Conservation (phyloP, 2,329 filamentous ascomycete species). For the Cyphellophora europaea region DNA sequence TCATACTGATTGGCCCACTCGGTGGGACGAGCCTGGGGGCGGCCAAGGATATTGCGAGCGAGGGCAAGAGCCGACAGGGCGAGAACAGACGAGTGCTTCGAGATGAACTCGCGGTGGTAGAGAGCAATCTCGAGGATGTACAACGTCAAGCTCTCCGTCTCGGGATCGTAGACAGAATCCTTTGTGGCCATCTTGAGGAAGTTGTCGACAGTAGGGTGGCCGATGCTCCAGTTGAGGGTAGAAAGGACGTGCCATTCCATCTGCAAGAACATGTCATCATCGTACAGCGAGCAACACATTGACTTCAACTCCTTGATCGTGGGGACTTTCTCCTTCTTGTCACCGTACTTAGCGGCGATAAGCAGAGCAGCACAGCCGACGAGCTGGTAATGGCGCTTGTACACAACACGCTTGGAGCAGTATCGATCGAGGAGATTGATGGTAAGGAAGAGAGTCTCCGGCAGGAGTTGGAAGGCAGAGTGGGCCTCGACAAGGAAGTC, state of each 20-base stretch:
- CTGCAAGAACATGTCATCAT: conserved; percentile 98
- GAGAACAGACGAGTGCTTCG: conserved; percentile 81
- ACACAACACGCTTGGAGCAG: conserved; percentile 94
- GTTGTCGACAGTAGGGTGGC: conserved; percentile 89
- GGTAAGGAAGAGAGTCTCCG: conserved; percentile 90
- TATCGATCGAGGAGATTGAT: conserved; percentile 96
- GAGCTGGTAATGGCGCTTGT: conserved; percentile 97
- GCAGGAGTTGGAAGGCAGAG: conserved; percentile 83
- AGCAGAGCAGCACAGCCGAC: conserved; percentile 92
- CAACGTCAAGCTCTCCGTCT: conserved; percentile 87
- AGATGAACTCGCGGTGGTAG: conserved; percentile 95
- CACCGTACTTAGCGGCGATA: conserved; percentile 96
- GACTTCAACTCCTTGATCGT: conserved; percentile 95
- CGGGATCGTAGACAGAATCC: conserved; percentile 64
- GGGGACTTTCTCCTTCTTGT: conserved; percentile 97
- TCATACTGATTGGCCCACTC: conserved; percentile 59
- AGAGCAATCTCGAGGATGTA: conserved; percentile 93
- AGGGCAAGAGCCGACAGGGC: conserved; percentile 79
- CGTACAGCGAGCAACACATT: conserved; percentile 98
- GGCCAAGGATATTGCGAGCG: conserved; percentile 73
- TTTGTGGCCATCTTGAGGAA: conserved; percentile 82
- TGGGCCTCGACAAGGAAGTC: conserved; percentile 98
- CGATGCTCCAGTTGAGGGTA: conserved; percentile 91
- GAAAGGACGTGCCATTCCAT: conserved; percentile 99
- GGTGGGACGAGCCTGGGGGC: conserved; percentile 63